Conservation (phyloP, 129 eudicot species). For the Ambrosia trifida region DNA sequence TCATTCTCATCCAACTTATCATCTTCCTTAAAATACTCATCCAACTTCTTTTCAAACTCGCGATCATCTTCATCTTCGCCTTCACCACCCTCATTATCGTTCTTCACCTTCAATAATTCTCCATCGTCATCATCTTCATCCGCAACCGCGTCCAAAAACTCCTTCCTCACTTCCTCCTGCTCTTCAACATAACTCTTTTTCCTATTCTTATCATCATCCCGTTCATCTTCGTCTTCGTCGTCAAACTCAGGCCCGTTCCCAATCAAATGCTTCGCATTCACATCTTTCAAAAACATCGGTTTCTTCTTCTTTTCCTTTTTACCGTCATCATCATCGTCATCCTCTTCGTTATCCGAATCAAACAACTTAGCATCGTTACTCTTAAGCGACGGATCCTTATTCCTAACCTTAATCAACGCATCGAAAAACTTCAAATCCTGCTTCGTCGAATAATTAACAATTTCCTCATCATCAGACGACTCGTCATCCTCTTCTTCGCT, state of each 20-base stretch:
- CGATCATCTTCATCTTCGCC: slow-evolving; percentile 41
- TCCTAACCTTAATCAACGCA: slow-evolving; percentile 55
- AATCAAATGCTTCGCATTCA: slow-evolving; percentile 59
- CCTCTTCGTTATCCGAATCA: slow-evolving; percentile 42
- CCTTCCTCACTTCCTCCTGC: slow-evolving; percentile 61
- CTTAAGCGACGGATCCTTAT: slow-evolving; percentile 60
- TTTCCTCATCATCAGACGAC: slow-evolving; percentile 30
- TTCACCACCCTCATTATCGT: slow-evolving; percentile 4
- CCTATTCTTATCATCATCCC: slow-evolving; percentile 22
- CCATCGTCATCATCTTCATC: slow-evolving; percentile 42
- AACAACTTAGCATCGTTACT: slow-evolving; percentile 56
- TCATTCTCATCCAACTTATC: slow-evolving; percentile 64
- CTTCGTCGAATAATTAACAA: slow-evolving; percentile 31
- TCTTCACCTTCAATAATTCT: slow-evolving; percentile 60
- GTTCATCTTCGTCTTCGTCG: slow-evolving; percentile 46
- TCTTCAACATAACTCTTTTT: slow-evolving; percentile 62
- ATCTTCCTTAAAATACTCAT: slow-evolving; percentile 75
- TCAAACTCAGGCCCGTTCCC: slow-evolving; percentile 70
- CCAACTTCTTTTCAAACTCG: slow-evolving; percentile 57
- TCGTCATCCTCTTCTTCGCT: slow-evolving; percentile 44
- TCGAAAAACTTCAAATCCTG: slow-evolving; percentile 54
- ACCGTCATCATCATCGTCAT: slow-evolving; percentile 20
- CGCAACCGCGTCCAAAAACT: slow-evolving; percentile 48
- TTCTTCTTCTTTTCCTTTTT: slow-evolving; percentile 48
- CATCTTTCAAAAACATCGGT: slow-evolving; percentile 72